phyloP scores from a whole-genome alignment of 768 basidiomycete genomes.

The Xerocomus potaroensis region DNA sequence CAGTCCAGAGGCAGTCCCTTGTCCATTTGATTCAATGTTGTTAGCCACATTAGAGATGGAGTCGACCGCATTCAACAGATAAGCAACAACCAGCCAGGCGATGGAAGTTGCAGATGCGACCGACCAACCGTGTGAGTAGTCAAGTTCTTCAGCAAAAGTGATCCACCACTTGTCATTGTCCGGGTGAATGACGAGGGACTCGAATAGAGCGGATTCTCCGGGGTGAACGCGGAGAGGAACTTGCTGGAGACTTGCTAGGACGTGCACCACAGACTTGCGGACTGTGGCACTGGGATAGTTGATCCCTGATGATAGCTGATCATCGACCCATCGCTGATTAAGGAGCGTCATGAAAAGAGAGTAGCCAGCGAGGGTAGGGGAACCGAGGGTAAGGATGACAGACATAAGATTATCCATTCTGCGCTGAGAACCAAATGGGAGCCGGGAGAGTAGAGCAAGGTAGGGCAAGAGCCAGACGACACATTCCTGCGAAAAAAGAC shows the following conservation, averaged over 20 bases:
- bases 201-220: too few species aligned
- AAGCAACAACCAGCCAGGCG: conserved; percentile 42
- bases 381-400: conserved; percentile 42
- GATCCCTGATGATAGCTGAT: conserved; percentile 26
- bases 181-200: conserved; percentile 39
- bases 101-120: conserved; percentile 38
- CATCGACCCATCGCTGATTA: conserved; percentile 15
- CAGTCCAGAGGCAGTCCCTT: too few species aligned
- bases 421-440: too few species aligned
- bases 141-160: conserved; percentile 23
- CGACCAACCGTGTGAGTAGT: conserved; percentile 39
- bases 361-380: conserved; percentile 42
- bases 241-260: conserved; percentile 38
- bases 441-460: too few species aligned
- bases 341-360: too few species aligned
- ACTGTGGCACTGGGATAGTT: conserved; percentile 18
- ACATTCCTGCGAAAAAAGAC: too few species aligned
- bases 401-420: conserved; percentile 33
- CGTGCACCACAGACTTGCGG: conserved; percentile 21
- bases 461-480: too few species aligned
- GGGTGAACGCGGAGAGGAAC: too few species aligned
- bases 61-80: conserved; percentile 17
- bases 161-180: conserved; percentile 43
- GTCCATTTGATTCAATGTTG: background rate
- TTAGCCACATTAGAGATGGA: conserved; percentile 14